These are phyloP conservation scores for Xerophyta viscosa DNA, from an alignment of 106 monocot species.

Conservation along the genomic window DNA sequence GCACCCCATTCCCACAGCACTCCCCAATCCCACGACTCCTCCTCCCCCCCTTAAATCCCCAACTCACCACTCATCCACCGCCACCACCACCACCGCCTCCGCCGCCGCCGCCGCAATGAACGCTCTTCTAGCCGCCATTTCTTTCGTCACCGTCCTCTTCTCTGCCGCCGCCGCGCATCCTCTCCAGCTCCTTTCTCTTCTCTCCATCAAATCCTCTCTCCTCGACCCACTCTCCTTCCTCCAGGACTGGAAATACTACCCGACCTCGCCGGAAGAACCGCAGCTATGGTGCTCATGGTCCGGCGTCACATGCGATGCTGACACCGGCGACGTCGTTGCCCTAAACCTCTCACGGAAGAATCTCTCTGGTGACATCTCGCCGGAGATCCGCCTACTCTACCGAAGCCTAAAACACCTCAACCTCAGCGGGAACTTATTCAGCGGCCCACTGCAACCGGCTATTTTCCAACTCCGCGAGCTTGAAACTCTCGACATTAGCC, in stretches of 20 bases:
- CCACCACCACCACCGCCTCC: too few species aligned
- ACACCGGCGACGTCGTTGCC: conserved; percentile 18
- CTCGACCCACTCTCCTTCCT: conserved; percentile 45
- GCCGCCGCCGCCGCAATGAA: too few species aligned
- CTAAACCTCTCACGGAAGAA: conserved; percentile 61
- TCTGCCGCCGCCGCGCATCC: conserved; percentile 3
- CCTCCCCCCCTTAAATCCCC: too few species aligned
- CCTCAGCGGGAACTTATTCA: conserved; percentile 64
- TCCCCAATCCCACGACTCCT: too few species aligned
- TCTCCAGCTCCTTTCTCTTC: conserved; percentile 45
- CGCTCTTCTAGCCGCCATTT: too few species aligned
- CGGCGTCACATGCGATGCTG: conserved; percentile 36
- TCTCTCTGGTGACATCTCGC: conserved; percentile 49
- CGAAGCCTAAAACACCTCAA: conserved; percentile 44
- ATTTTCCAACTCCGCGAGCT: conserved; percentile 49
- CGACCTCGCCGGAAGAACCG: neutral
- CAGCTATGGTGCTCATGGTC: conserved; percentile 50
- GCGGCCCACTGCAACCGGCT: conserved; percentile 35
- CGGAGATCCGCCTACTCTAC: conserved; percentile 40
- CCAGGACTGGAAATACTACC: conserved; percentile 35
- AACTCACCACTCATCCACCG: too few species aligned
- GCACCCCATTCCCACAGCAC: too few species aligned
- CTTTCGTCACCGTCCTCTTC: too few species aligned
- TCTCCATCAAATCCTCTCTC: conserved; percentile 57
- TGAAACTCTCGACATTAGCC: conserved; percentile 53